A percentile compares a stretch with the other conserved stretches of the same genome.
These are phyloP conservation scores for Piper longum DNA, from an alignment of 164 flowering plant species.

Conservation along the genomic window DNA sequence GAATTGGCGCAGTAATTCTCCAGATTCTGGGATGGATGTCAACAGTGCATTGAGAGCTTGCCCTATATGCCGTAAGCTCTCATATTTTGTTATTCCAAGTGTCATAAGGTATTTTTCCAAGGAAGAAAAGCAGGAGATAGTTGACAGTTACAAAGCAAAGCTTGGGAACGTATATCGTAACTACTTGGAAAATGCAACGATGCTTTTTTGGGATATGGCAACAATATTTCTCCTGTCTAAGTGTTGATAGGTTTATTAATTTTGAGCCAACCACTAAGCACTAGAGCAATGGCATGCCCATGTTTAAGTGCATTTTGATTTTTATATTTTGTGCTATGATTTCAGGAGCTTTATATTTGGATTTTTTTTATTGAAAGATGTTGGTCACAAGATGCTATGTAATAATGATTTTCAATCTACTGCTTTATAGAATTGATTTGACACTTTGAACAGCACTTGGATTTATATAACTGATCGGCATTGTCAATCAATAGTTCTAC, in stretches of 20 bases:
- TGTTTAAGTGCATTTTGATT: background rate
- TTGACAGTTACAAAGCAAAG: constrained; percentile 68
- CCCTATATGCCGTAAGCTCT: constrained; percentile 90
- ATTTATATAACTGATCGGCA: no score
- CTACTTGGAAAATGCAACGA: no score
- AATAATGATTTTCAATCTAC: no score
- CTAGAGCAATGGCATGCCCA: background rate
- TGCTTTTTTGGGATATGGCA: no score
- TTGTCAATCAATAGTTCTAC: no score
- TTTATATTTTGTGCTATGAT: background rate
- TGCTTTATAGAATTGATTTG: no score
- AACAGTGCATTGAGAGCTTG: constrained; percentile 79
- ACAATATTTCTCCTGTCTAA: no score
- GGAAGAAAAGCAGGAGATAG: constrained; percentile 77
- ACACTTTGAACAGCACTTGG: no score
- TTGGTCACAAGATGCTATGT: no score
- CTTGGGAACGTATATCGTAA: constrained; percentile 39
- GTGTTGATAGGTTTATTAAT: no score
- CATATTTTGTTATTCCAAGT: constrained; percentile 95
- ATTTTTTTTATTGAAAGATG: no score
- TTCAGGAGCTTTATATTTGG: no score
- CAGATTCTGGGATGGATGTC: constrained; percentile 80
- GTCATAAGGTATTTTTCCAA: constrained; percentile 73
- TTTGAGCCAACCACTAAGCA: background rate
- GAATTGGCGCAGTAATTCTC: constrained; percentile 84